Conservation (phyloP, 129 eudicot genomes). For the Daucus carota region DNA sequence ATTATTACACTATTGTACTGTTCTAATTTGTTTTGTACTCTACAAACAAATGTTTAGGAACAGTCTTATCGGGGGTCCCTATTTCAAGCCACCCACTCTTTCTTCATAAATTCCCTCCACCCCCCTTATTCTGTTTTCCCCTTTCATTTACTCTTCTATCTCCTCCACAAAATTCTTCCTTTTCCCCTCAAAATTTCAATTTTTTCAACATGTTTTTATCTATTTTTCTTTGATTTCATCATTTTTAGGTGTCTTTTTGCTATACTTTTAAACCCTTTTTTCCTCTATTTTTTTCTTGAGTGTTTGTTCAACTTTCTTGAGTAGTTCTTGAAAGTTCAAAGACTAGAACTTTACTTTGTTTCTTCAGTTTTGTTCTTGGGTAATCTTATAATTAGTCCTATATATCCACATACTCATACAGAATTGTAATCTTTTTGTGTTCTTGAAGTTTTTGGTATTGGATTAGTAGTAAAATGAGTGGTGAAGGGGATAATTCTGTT, state of each 20-base stretch:
- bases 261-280: slow-evolving; percentile 11
- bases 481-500: slow-evolving; percentile 1
- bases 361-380: background rate
- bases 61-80: background rate
- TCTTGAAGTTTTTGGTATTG: background rate
- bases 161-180: slow-evolving; percentile 20
- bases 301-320: background rate
- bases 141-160: background rate
- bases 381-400: background rate
- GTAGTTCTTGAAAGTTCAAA: background rate
- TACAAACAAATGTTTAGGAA: background rate
- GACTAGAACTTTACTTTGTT: background rate
- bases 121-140: background rate
- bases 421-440: background rate
- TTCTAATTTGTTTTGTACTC: background rate
- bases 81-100: background rate
- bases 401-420: background rate
- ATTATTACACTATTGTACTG: background rate
- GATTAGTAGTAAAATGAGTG: slow-evolving; percentile 16
- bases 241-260: background rate
- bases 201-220: background rate
- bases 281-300: background rate
- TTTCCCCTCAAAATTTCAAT: slow-evolving; percentile 1
- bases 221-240: background rate
- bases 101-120: background rate